A percentile compares a stretch with the other conserved stretches of the same genome.
phyloP scores from a whole-genome alignment of 768 basidiomycete genomes.

The Suillus alpinus region DNA sequence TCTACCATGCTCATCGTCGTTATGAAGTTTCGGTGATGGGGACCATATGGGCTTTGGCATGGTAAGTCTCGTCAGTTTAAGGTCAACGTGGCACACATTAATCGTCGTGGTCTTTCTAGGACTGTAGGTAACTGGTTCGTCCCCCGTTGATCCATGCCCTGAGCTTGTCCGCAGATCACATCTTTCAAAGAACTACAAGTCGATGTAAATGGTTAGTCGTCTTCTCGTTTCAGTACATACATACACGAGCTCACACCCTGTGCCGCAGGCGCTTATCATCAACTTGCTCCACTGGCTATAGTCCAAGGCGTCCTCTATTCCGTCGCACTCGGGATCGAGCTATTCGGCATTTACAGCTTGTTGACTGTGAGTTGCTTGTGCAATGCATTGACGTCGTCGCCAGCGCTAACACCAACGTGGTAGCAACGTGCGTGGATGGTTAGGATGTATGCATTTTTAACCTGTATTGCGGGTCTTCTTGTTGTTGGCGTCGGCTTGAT shows the following conservation, averaged over 20 bases:
- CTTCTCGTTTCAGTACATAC: neutral
- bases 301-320: constrained; percentile 60
- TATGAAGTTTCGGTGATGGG: constrained; percentile 39
- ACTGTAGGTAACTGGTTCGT: constrained; percentile 16
- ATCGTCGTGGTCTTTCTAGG: constrained; percentile 11
- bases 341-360: constrained; percentile 53
- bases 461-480: constrained; percentile 44
- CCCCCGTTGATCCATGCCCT: neutral
- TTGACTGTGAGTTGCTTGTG: constrained; percentile 39
- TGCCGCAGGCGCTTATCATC: constrained; percentile 38
- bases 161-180: constrained; percentile 45
- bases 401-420: neutral
- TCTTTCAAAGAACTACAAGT: constrained; percentile 53
- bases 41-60: constrained; percentile 59
- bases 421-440: constrained; percentile 57
- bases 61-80: constrained; percentile 42
- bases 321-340: constrained; percentile 47
- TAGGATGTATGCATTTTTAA: constrained; percentile 54
- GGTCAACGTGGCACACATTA: neutral
- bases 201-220: constrained; percentile 46
- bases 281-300: constrained; percentile 54
- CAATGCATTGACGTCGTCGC: neutral
- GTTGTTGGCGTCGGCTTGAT: constrained; percentile 52
- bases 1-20: neutral
- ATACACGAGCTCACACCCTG: neutral